Evolutionary conservation across 257 asterid genomes (phyloP), one percentile per base, ranked within the genome.

Genomic region (Solanum habrochaites): DNA sequence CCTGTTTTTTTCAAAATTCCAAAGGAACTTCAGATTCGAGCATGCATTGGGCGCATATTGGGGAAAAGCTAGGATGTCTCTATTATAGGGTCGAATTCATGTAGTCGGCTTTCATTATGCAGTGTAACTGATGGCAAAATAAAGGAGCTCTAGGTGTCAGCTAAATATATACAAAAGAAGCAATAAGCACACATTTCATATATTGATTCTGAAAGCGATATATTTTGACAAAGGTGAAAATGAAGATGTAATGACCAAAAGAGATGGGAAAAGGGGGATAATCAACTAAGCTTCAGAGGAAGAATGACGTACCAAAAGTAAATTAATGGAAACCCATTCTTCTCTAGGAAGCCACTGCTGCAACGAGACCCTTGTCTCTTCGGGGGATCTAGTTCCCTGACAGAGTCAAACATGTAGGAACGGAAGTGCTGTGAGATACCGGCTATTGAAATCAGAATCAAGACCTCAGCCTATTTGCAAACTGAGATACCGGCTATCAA

Each of bases 311-410:
- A 95, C 99, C 98, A 97, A 91, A 58, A 97, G 99, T 29, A 98
- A 98, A 89, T 97, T 97, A 74, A 97, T 97, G 81, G 99, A 94
- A 69, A 87, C 95, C 99, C 99, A 97, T 89, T 95, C 99, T 85
- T 97, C 99, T 93, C 93, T 95, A 2, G 99, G 99, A 90, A 97
- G 98, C 99, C 99, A 97, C 83, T 92, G 92, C 81, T 97, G 96
- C 95, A 97, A 91, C 18, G 99, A 91, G 89, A 87, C 92, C 88
- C 99, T 90, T 3, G 99, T 97, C 91, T 93, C 91, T 92, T 97
- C 99, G 0, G 99, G 99, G 5, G 96, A 90, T 12, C 91, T 83
- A 56, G 98, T 95, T 93, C 52, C 94, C 99, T 97, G 89, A 87
- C 58, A 73, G 70, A 18, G 66, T 60, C 21, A 85, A 75, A 18